These are phyloP conservation scores for Saturnispora silvae DNA, from an alignment of 805 yeast species.

Conservation along the genomic window DNA sequence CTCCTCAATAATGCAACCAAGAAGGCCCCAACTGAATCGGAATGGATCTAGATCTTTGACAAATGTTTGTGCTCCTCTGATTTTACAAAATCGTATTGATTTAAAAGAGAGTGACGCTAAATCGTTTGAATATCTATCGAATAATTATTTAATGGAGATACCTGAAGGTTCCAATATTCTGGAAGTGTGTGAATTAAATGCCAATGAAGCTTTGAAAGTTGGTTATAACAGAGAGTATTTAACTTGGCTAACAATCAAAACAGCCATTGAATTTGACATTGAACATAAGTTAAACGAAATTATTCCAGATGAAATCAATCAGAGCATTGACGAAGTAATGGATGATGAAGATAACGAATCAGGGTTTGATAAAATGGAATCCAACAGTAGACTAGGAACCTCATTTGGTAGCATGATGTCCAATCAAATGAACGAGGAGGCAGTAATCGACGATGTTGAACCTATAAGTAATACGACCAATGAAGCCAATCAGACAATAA, in stretches of 20 bases:
- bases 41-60: conserved; percentile 3
- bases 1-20: neutral
- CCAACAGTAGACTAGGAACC: conserved; percentile 15
- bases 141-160: conserved; percentile 35
- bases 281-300: conserved; percentile 7
- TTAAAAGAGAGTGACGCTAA: conserved; percentile 32
- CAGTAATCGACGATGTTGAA: conserved; percentile 13
- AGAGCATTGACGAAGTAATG: conserved; percentile 9
- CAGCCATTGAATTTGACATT: conserved; percentile 31
- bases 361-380: conserved; percentile 6
- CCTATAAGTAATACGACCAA: conserved; percentile 10
- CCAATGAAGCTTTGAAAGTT: conserved; percentile 43
- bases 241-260: conserved; percentile 50
- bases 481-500: conserved; percentile 10
- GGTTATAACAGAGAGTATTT: conserved; percentile 45
- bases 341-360: conserved; percentile 11
- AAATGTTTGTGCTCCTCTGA: conserved; percentile 21
- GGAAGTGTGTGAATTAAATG: conserved; percentile 49
- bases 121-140: conserved; percentile 38
- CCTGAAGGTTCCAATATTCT: conserved; percentile 40
- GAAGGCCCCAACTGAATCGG: conserved; percentile 15
- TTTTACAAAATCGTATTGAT: conserved; percentile 34
- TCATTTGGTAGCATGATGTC: conserved; percentile 14
- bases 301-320: conserved; percentile 12
- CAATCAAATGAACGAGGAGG: conserved; percentile 9